Evolutionary conservation across 306 rosid genomes (phyloP).

Genomic region (Quercus berberidifolia): DNA sequence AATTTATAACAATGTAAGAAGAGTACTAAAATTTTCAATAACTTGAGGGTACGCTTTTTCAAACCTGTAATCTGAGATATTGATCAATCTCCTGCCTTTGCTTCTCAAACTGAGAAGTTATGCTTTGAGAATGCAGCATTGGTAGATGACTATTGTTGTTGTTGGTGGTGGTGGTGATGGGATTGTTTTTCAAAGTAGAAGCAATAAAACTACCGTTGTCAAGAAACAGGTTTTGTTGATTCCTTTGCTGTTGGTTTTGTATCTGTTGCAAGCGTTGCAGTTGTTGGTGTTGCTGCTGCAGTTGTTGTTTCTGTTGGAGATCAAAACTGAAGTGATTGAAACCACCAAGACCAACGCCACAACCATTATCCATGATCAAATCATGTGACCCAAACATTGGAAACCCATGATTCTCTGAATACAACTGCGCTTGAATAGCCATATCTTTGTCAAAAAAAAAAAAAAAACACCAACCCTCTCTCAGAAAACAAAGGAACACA

Average conservation of each 20-base stretch:
- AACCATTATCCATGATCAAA: constrained; percentile 27
- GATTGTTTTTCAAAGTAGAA: constrained; percentile 16
- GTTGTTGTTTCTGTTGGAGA: constrained; percentile 36
- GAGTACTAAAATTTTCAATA: background rate
- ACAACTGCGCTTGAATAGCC: constrained; percentile 68
- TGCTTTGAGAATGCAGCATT: constrained; percentile 11
- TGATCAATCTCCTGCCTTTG: constrained; percentile 50
- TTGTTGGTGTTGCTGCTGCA: constrained; percentile 5
- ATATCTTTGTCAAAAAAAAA: constrained; percentile 9
- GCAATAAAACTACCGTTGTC: constrained; percentile 1
- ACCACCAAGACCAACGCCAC: constrained; percentile 15
- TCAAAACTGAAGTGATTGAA: constrained; percentile 27
- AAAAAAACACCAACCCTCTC: background rate
- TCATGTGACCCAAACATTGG: constrained; percentile 35
- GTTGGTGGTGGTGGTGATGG: background rate
- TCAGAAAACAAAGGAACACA: background rate
- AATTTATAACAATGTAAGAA: no score
- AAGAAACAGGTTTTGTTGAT: constrained; percentile 11
- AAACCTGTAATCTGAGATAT: constrained; percentile 55
- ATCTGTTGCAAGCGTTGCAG: constrained; percentile 21
- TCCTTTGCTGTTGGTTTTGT: constrained; percentile 11
- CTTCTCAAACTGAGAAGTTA: constrained; percentile 38
- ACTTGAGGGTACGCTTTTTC: background rate
- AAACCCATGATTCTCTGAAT: constrained; percentile 32
- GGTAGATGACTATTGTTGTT: background rate